Evolutionary conservation across 2,329 filamentous ascomycete species (phyloP).

Genomic region (Ophiosphaerella korrae): DNA sequence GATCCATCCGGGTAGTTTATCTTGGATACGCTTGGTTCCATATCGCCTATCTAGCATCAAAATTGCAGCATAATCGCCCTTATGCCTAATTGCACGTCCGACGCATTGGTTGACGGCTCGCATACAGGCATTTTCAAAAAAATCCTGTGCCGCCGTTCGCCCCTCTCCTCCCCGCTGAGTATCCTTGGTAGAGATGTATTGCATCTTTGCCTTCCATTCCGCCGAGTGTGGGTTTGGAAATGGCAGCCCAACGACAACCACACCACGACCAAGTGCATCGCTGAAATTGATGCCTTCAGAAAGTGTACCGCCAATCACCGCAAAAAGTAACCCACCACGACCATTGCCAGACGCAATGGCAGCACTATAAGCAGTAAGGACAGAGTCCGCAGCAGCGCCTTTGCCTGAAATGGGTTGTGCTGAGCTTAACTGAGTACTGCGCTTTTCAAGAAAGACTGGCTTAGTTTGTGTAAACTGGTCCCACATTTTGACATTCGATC

Average conservation of each 20-base stretch:
- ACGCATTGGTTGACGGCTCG: constrained; percentile 96
- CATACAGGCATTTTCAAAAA: constrained; percentile 96
- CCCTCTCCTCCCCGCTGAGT: constrained; percentile 45
- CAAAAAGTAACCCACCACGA: constrained; percentile 79
- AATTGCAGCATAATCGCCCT: constrained; percentile 87
- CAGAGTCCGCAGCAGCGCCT: constrained; percentile 64
- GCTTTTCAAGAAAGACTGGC: constrained; percentile 49
- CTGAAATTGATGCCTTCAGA: constrained; percentile 99
- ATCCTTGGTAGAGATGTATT: constrained; percentile 75
- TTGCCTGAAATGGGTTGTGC: constrained; percentile 60
- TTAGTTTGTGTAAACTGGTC: constrained; percentile 65
- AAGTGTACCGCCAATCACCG: constrained; percentile 91
- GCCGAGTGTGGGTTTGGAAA: constrained; percentile 89
- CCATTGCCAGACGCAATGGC: constrained; percentile 60
- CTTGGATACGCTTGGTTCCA: constrained; percentile 70
- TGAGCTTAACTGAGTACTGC: constrained; percentile 51
- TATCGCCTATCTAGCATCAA: constrained; percentile 84
- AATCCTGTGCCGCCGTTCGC: constrained; percentile 67
- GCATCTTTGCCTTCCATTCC: constrained; percentile 91
- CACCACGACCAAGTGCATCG: constrained; percentile 83
- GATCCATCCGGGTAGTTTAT: constrained; percentile 91
- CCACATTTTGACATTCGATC: constrained; percentile 51
- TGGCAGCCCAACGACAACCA: constrained; percentile 88
- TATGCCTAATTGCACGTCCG: constrained; percentile 87
- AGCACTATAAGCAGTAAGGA: constrained; percentile 73